A percentile compares a stretch with the other conserved stretches of the same genome.
These are phyloP conservation scores for Drosera spatulata DNA, from an alignment of 179 eudicot species.

Conservation along the genomic window DNA sequence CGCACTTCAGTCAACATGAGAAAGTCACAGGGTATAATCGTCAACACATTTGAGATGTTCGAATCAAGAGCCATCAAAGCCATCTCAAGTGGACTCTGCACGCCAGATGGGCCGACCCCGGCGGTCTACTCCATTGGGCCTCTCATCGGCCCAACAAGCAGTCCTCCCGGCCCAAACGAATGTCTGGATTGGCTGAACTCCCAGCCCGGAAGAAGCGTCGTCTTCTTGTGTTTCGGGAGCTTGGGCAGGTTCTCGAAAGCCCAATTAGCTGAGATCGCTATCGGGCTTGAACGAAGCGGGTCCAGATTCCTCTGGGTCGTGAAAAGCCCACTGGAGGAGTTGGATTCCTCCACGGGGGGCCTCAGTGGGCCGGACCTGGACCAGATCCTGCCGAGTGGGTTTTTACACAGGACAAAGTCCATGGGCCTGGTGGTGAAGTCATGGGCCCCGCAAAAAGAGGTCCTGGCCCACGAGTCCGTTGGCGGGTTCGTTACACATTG, in stretches of 20 bases:
- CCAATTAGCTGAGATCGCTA: conserved; percentile 1
- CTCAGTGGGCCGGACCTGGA: conserved; percentile 17
- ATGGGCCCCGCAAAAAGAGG: conserved; percentile 36
- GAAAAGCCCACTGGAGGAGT: not conserved
- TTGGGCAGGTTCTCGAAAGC: not conserved
- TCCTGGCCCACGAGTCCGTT: conserved; percentile 20
- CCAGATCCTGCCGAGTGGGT: conserved; percentile 13
- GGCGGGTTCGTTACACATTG: conserved; percentile 20
- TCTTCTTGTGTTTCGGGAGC: conserved; percentile 10
- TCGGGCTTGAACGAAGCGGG: conserved; percentile 2
- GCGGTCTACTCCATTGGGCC: conserved; percentile 14
- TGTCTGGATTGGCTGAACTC: conserved; percentile 4
- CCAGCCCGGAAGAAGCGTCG: conserved; percentile 7
- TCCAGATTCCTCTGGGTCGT: conserved; percentile 6
- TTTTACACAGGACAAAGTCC: conserved; percentile 17
- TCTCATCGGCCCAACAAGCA: not conserved
- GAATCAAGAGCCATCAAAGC: conserved; percentile 18
- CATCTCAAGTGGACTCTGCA: too few species aligned
- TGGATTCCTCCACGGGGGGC: not conserved
- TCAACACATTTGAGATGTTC: conserved; percentile 28
- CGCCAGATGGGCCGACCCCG: conserved; percentile 10
- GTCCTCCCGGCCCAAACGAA: not conserved
- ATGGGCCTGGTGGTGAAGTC: conserved; percentile 23
- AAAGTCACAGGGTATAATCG: conserved; percentile 21
- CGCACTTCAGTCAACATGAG: conserved; percentile 10